Base-by-base conservation (phyloP, 148 eudicot genomes). In the Rhododendron kiyosumense region DNA sequence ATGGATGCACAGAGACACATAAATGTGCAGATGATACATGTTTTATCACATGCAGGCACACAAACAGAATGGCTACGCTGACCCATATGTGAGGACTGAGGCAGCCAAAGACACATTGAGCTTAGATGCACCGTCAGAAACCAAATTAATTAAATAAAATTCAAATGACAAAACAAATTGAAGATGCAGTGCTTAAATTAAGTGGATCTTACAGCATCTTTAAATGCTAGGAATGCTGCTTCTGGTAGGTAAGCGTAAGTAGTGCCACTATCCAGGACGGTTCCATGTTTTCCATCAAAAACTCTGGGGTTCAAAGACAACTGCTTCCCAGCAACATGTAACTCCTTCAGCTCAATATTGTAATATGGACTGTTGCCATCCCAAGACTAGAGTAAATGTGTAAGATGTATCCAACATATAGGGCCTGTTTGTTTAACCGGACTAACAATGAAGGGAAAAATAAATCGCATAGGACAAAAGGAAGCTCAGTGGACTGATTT, bases 341-440 rank as follows among this genome's bases (percentile, higher is more conserved):
- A 79, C 91, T 91, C 98, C 92, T 90, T 96, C 96, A 97, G 91
- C 85, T 93, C 98, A 83, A 97, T 93, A 87, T 97, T 97, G 95
- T 97, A 97, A 89, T 95, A 97, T 86, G 98, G 98, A 89, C 98
- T 97, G 99, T 97, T 94, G 86, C 91, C 95, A 95, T 87, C 95
- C 96, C 95, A 89, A 97, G 90, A 94, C 98, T 93, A 94, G 91
- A 90, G 99, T 97, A 94, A 94, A 97, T 95, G 98, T 89, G 98
- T 93, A 94, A 95, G 98, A 91, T 91, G 94, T 93, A 92, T 88
- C 89, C 90, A 92, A 88, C 81, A 88, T 88, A 89, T 78, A 83
- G 88, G 88, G 89, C 88, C 91, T 84, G 81, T 71, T 32, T 71
- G 76, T 71, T 67, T 67, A 30, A 71, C 36, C 7, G 36, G 75